phyloP scores from a whole-genome alignment of 257 asterid genomes.

The Ehretia macrophylla region DNA sequence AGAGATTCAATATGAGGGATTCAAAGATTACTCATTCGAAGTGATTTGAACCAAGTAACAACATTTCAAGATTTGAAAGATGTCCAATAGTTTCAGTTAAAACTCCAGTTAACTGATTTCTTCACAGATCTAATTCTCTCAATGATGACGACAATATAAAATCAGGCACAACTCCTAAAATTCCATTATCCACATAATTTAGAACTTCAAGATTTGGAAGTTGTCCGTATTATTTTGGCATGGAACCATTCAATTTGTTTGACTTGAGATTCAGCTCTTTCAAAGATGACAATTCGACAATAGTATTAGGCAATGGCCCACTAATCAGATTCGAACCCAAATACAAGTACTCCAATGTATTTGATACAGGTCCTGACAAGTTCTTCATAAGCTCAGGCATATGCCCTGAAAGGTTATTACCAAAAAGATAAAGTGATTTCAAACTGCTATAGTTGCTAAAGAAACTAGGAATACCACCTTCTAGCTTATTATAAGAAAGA shows the following conservation, averaged over 20 bases:
- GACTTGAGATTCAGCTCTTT: not conserved
- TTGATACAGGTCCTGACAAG: too few relatives aligned
- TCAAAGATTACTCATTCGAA: constrained; percentile 1
- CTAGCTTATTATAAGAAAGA: not conserved
- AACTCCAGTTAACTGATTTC: too few relatives aligned
- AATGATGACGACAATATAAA: not conserved
- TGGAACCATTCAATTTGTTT: not conserved
- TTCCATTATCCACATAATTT: not conserved
- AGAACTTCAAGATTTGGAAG: not conserved
- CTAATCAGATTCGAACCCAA: too few relatives aligned
- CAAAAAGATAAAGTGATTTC: too few relatives aligned
- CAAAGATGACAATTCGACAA: not conserved
- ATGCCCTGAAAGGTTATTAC: too few relatives aligned
- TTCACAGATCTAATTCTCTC: too few relatives aligned
- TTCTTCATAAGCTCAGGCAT: too few relatives aligned
- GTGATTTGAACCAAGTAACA: not conserved
- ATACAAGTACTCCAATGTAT: too few relatives aligned
- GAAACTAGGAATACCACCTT: not conserved
- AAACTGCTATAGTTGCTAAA: not conserved
- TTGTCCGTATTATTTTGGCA: not conserved
- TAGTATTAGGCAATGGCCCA: too few relatives aligned
- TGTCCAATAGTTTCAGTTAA: not conserved
- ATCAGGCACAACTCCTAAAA: not conserved
- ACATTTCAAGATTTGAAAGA: not conserved
- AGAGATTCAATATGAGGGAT: not conserved